phyloP scores from a whole-genome alignment of 306 rosid genomes.

The Malus fusca region DNA sequence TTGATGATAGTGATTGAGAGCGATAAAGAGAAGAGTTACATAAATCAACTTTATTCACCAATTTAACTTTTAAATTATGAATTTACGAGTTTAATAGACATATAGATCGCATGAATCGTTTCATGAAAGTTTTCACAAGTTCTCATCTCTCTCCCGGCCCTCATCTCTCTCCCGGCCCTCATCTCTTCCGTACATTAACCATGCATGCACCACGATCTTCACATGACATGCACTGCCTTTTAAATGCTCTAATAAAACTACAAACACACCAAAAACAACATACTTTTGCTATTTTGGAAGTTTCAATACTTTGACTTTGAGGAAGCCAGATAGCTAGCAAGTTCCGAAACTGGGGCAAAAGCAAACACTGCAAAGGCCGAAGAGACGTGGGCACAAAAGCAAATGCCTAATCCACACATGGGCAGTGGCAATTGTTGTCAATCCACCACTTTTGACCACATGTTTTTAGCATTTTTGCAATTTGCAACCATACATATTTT shows the following conservation, averaged over 20 bases:
- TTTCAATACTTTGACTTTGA: not conserved
- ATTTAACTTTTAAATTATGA: too few relatives aligned
- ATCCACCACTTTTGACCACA: not conserved
- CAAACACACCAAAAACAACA: not conserved
- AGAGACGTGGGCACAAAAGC: not conserved
- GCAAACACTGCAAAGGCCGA: not conserved
- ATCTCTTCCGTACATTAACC: not conserved
- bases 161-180: fast-evolving
- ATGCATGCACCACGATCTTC: not conserved
- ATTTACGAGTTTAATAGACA: too few relatives aligned
- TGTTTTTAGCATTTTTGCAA: not conserved
- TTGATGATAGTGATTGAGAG: not conserved
- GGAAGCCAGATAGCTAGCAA: not conserved
- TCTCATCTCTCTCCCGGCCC: not conserved
- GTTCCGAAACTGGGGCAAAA: not conserved
- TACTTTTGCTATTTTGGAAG: constrained; percentile 3
- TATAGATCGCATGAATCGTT: not conserved
- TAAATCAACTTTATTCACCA: too few relatives aligned
- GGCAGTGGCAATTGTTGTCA: not conserved
- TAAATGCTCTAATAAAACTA: not conserved
- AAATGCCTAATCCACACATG: not conserved
- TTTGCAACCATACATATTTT: not conserved
- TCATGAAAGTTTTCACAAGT: not conserved
- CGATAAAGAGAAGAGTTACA: too few relatives aligned
- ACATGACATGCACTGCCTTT: not conserved